phyloP scores from a whole-genome alignment of 208 protist species.

The Phytomonas sp. region DNA sequence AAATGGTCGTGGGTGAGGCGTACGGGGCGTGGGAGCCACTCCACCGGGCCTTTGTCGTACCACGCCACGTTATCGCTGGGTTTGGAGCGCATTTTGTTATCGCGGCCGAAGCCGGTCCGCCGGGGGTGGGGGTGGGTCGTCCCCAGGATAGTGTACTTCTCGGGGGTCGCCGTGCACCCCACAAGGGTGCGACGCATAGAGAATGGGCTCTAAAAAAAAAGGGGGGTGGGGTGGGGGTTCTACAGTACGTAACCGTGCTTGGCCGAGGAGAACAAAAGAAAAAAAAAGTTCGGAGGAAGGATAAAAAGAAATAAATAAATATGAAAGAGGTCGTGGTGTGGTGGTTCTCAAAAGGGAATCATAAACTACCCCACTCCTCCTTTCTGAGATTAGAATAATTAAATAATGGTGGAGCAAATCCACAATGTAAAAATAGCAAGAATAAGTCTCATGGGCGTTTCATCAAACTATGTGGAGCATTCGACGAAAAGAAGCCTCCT shows the following conservation, averaged over 20 bases:
- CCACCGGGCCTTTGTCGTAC: slow-evolving; percentile 86
- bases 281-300: background rate
- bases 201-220: slow-evolving; percentile 11
- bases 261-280: background rate
- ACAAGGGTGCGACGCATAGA: slow-evolving; percentile 33
- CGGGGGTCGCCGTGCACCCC: slow-evolving; percentile 54
- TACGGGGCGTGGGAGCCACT: slow-evolving; percentile 85
- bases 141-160: slow-evolving; percentile 62
- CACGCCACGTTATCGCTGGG: slow-evolving; percentile 85
- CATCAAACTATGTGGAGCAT: background rate
- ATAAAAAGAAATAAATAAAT: slow-evolving; percentile 11
- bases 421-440: background rate
- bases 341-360: background rate
- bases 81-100: slow-evolving; percentile 84
- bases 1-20: slow-evolving; percentile 73
- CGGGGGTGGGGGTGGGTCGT: slow-evolving; percentile 59
- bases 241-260: background rate
- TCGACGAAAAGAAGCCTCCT: background rate
- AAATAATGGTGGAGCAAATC: background rate
- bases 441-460: background rate
- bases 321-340: background rate
- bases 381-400: background rate
- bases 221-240: background rate
- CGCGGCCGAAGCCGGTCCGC: slow-evolving; percentile 59
- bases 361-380: background rate